Conservation (phyloP, 1,284 basidiomycete genomes). For the Malassezia pachydermatis region DNA sequence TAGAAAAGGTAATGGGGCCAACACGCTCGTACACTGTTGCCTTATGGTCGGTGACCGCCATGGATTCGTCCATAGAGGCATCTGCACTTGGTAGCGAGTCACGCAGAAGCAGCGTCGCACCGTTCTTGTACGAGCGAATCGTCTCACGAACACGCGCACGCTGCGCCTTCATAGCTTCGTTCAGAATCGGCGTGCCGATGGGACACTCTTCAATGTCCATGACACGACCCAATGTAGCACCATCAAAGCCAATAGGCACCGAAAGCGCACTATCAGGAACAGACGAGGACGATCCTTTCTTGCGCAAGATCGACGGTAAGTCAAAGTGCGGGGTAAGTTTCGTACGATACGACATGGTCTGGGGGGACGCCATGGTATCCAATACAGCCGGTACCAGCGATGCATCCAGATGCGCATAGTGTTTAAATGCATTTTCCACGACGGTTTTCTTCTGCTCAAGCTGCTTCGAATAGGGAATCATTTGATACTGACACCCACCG, state of each 20-base stretch:
- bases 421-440: constrained; percentile 66
- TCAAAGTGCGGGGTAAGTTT: constrained; percentile 97
- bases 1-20: constrained; percentile 71
- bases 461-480: constrained; percentile 73
- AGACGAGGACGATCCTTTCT: constrained; percentile 17
- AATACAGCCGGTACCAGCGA: constrained; percentile 60
- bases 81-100: constrained; percentile 59
- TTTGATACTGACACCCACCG: constrained; percentile 46
- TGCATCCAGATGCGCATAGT: constrained; percentile 51
- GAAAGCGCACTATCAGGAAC: constrained; percentile 52
- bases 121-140: constrained; percentile 70
- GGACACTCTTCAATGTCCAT: constrained; percentile 96
- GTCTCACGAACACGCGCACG: constrained; percentile 65
- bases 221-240: constrained; percentile 63
- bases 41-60: constrained; percentile 65
- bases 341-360: constrained; percentile 84
- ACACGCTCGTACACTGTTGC: constrained; percentile 73
- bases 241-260: constrained; percentile 80
- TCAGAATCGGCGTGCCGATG: constrained; percentile 75
- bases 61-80: constrained; percentile 21
- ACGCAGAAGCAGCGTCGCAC: constrained; percentile 79
- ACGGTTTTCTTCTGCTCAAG: constrained; percentile 75
- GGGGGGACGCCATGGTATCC: constrained; percentile 71
- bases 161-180: constrained; percentile 59
- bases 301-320: constrained; percentile 55